Conservation (phyloP, 352 stramenopile species). For the Globisporangium abappressorium region DNA sequence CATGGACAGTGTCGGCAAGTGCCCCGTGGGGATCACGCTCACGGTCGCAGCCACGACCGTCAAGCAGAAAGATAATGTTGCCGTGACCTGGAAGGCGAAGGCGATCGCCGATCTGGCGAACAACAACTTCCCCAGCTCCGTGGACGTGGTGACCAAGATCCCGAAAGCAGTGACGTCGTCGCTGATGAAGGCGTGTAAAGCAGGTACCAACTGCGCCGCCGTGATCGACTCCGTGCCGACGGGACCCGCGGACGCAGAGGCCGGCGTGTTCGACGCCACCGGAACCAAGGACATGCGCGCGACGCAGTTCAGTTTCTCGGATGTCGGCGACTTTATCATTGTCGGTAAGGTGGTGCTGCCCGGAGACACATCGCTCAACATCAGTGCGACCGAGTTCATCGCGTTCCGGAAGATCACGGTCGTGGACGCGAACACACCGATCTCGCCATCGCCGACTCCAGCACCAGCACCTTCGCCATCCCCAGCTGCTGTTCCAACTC, state of each 20-base stretch:
- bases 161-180: slow-evolving; percentile 35
- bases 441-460: slow-evolving; percentile 26
- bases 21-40: slow-evolving; percentile 51
- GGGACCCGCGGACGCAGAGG: slow-evolving; percentile 29
- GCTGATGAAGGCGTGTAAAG: slow-evolving; percentile 55
- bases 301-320: slow-evolving; percentile 46
- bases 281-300: slow-evolving; percentile 46
- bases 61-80: slow-evolving; percentile 46
- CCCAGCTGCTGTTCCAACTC: slow-evolving; percentile 7
- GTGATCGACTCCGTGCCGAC: slow-evolving; percentile 37
- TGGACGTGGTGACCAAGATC: slow-evolving; percentile 41
- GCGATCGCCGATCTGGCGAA: slow-evolving; percentile 27
- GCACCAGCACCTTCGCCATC: slow-evolving; percentile 11
- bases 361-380: slow-evolving; percentile 32
- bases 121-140: slow-evolving; percentile 62
- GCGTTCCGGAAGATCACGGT: slow-evolving; percentile 67
- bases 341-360: slow-evolving; percentile 62
- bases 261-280: slow-evolving; percentile 38
- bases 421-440: slow-evolving; percentile 38
- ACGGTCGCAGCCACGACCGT: slow-evolving; percentile 35
- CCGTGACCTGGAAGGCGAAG: slow-evolving; percentile 51
- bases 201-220: slow-evolving; percentile 60
- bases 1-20: slow-evolving; percentile 47
- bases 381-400: slow-evolving; percentile 61
- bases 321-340: slow-evolving; percentile 59